These are phyloP conservation scores for Pseudoturritis turrita DNA, from an alignment of 345 rosid species.

Conservation along the genomic window DNA sequence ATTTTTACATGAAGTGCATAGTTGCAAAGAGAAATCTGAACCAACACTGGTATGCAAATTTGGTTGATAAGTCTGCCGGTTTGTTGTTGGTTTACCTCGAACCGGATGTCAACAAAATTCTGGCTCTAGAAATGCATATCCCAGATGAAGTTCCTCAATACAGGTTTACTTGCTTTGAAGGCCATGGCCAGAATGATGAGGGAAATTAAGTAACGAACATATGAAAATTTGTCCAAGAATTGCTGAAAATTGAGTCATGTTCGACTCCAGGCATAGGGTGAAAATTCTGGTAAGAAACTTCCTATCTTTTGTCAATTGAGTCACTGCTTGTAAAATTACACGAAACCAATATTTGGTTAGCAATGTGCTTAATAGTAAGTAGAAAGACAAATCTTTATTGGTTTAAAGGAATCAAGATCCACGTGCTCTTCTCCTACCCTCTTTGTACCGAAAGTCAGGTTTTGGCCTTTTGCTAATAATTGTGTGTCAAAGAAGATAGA, in stretches of 20 bases:
- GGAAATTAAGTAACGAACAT: neutral
- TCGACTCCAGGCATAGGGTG: neutral
- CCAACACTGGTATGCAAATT: neutral
- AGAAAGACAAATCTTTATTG: slow-evolving; percentile 14
- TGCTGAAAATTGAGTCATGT: neutral
- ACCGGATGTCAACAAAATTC: too few relatives aligned
- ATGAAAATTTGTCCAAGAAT: neutral
- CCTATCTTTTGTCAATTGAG: neutral
- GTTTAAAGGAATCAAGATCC: slow-evolving; percentile 23
- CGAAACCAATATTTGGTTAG: neutral
- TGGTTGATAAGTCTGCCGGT: neutral
- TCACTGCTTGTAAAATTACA: neutral
- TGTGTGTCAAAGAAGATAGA: neutral
- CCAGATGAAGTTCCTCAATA: too few relatives aligned
- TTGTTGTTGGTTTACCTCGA: neutral
- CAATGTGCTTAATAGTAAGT: neutral
- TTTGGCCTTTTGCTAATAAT: slow-evolving; percentile 26
- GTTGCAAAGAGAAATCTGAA: too few relatives aligned
- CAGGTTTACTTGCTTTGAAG: neutral
- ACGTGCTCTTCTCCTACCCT: slow-evolving; percentile 26
- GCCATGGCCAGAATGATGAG: neutral
- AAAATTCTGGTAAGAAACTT: neutral
- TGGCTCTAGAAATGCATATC: too few relatives aligned
- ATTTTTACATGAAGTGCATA: too few relatives aligned
- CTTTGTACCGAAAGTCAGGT: slow-evolving; percentile 26